Percentiles rank a stretch among this genome's conserved stretches.
phyloP scores from a whole-genome alignment of 2,329 filamentous ascomycete genomes.

The Colletotrichum theobromicola region DNA sequence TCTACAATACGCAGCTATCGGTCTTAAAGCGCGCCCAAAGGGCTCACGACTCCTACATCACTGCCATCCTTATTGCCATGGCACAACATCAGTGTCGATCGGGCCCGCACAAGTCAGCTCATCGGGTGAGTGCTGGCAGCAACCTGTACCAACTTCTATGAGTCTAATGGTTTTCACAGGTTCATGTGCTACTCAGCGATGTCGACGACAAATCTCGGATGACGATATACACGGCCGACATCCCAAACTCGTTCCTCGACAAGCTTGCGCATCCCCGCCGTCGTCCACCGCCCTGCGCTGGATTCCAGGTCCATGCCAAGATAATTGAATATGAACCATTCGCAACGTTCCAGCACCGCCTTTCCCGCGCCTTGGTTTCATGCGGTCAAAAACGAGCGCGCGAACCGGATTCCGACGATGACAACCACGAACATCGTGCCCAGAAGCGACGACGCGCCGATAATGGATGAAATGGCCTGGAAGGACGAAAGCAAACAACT shows the following conservation, averaged over 20 bases:
- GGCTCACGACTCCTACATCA: neutral
- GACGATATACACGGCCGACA: neutral
- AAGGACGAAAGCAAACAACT: neutral
- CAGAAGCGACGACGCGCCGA: neutral
- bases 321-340: neutral
- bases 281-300: neutral
- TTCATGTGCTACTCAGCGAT: neutral
- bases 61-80: neutral
- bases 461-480: neutral
- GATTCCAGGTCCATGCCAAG: neutral
- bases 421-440: neutral
- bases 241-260: neutral
- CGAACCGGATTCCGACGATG: neutral
- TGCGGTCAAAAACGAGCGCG: neutral
- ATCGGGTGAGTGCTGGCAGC: neutral
- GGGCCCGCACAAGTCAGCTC: neutral
- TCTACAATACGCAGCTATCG: neutral
- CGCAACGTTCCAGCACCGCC: neutral
- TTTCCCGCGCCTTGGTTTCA: neutral
- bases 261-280: neutral
- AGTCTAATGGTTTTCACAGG: neutral
- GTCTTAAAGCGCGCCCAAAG: neutral
- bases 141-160: neutral
- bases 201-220: neutral
- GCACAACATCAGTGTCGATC: neutral